These are phyloP conservation scores for Ogataea angusta DNA, from an alignment of 805 yeast genomes.

Conservation along the genomic window DNA sequence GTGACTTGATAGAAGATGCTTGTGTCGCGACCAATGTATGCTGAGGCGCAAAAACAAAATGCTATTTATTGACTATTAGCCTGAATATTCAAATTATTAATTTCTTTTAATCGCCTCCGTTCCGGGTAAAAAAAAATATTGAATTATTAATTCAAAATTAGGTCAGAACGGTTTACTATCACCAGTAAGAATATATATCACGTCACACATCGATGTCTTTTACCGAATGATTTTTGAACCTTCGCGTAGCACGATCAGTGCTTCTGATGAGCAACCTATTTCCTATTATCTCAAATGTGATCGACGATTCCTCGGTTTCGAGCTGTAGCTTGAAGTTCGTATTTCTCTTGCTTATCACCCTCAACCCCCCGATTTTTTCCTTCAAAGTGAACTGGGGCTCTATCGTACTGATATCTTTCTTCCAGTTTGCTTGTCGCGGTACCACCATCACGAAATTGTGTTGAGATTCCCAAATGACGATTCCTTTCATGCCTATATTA, in stretches of 20 bases:
- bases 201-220: conserved; percentile 22
- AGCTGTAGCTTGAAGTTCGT: conserved; percentile 56
- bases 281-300: conserved; percentile 70
- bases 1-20: too few relatives aligned
- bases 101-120: background rate
- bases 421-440: conserved; percentile 40
- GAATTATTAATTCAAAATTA: too few relatives aligned
- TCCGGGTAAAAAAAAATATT: background rate
- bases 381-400: conserved; percentile 19
- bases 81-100: background rate
- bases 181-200: background rate
- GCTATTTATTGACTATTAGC: background rate
- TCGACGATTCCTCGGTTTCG: conserved; percentile 37
- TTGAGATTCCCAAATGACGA: conserved; percentile 82
- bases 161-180: too few relatives aligned
- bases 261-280: conserved; percentile 73
- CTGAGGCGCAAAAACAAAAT: background rate
- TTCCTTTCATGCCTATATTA: conserved; percentile 63
- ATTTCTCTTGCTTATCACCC: conserved; percentile 64
- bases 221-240: conserved; percentile 78
- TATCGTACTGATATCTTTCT: conserved; percentile 18
- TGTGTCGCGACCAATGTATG: too few relatives aligned
- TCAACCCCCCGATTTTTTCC: conserved; percentile 56
- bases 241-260: conserved; percentile 76
- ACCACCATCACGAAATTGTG: conserved; percentile 63